Percentiles rank a stretch among this genome's conserved stretches.
These are phyloP conservation scores for Hypoxylon sp. DNA, from an alignment of 2,329 filamentous ascomycete genomes.

Conservation along the genomic window DNA sequence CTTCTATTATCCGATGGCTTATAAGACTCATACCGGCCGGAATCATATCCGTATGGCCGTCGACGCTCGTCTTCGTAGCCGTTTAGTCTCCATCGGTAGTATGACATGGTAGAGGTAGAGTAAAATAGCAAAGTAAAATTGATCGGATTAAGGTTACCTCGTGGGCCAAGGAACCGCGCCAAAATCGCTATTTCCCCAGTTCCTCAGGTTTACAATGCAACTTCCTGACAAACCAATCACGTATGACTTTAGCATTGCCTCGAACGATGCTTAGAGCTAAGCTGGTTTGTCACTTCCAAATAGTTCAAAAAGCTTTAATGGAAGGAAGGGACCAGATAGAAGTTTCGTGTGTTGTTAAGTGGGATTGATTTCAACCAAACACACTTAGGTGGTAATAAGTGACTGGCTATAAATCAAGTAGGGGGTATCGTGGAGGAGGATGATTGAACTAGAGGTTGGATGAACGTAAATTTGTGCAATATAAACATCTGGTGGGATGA, in stretches of 20 bases:
- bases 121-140: not conserved
- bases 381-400: not conserved
- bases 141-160: slow-evolving; percentile 5
- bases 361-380: not conserved
- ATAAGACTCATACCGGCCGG: slow-evolving; percentile 27
- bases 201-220: slow-evolving; percentile 31
- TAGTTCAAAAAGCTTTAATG: not conserved
- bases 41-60: slow-evolving; percentile 10
- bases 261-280: slow-evolving; percentile 5
- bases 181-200: slow-evolving; percentile 11
- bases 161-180: slow-evolving; percentile 10
- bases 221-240: slow-evolving; percentile 36
- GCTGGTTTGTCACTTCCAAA: slow-evolving; percentile 11
- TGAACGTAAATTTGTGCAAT: not conserved
- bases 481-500: slow-evolving; percentile 4
- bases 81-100: slow-evolving; percentile 25
- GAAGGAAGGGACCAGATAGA: not conserved
- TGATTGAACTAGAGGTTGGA: not conserved
- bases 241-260: slow-evolving; percentile 44
- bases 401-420: not conserved
- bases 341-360: not conserved
- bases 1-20: slow-evolving; percentile 16
- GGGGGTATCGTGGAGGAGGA: not conserved
- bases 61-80: slow-evolving; percentile 44
- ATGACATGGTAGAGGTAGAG: slow-evolving; percentile 22